phyloP scores from a whole-genome alignment of 2,329 filamentous ascomycete species.

The Fusarium sp. region DNA sequence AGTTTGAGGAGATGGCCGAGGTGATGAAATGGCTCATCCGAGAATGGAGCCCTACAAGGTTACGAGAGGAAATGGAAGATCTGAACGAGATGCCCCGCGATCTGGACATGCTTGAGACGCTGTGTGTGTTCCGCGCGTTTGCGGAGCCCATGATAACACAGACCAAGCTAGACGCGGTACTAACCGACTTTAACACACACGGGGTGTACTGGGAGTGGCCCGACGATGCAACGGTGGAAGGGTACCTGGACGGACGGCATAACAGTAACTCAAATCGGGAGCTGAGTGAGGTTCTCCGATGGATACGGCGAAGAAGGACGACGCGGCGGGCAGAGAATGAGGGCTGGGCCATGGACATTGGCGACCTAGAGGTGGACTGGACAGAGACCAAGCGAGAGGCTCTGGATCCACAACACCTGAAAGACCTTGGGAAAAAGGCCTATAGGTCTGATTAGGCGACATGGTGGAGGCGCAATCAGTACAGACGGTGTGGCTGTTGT shows the following conservation, averaged over 20 bases:
- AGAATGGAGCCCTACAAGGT: conserved; percentile 51
- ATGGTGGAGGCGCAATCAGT: not conserved
- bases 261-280: conserved; percentile 39
- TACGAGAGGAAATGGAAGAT: conserved; percentile 49
- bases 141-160: conserved; percentile 53
- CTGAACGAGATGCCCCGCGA: conserved; percentile 47
- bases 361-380: conserved; percentile 9
- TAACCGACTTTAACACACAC: conserved; percentile 39
- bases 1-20: conserved; percentile 64
- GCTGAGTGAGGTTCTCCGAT: conserved; percentile 41
- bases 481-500: conserved; percentile 6
- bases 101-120: conserved; percentile 49
- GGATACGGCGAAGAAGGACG: conserved; percentile 24
- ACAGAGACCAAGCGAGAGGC: conserved; percentile 6
- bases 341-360: conserved; percentile 4
- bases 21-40: conserved; percentile 66
- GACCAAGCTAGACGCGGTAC: conserved; percentile 46
- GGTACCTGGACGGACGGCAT: conserved; percentile 44
- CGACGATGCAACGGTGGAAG: conserved; percentile 46
- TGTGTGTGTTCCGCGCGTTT: conserved; percentile 59
- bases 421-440: conserved; percentile 9
- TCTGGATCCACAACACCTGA: not conserved
- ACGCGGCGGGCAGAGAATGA: conserved; percentile 19
- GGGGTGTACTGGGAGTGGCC: conserved; percentile 52
- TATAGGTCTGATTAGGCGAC: conserved; percentile 1